Base-by-base conservation (phyloP, 768 basidiomycete genomes). In the Mycena capillaripes region DNA sequence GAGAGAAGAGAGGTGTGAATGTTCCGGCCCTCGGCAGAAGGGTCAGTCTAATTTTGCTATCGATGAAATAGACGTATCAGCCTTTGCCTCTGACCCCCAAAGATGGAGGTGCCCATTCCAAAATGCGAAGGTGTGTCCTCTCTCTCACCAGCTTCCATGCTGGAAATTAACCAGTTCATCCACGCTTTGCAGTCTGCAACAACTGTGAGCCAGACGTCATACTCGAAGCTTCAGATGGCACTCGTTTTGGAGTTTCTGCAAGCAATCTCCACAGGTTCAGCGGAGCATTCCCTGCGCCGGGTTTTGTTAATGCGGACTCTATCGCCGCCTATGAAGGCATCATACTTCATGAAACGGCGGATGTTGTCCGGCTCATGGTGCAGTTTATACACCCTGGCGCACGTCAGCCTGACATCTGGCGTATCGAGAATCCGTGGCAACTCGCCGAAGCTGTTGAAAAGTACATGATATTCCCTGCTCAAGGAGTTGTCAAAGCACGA, bases 1-100 rank as follows among this genome's bases (percentile, higher is more conserved):
- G n/a, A n/a, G n/a, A n/a, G n/a, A n/a, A n/a, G n/a, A n/a, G n/a
- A 82, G 84, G 61, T 38, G 14, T 38, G 7, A 38, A 38, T 7
- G 36, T 38, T 38, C 14, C 14, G 36, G 36, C 36, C n/a, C n/a
- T n/a, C n/a, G n/a, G n/a, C n/a, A 59, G 58, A 59, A 59, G 58
- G 9, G 58, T 25, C 23, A 25, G 59, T 60, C 59, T 60, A 60
- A 60, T 60, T 60, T 60, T 60, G 59, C 59, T 60, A 60, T 60
- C 59, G 59, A 44, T 60, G 59, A n/a, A 60, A 60, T 60, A 60
- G 59, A 44, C 40, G 23, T 60, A 46, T 63, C 62, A 63, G 62
- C 62, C 62, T 52, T 63, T 63, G 62, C 25, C 48, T 63, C 52
- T 36, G 62, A 63, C 62, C 62, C 7, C 30, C 62, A 63, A 30